These are phyloP conservation scores for Irpex sp. DNA, from an alignment of 1,284 basidiomycete species.

Conservation along the genomic window DNA sequence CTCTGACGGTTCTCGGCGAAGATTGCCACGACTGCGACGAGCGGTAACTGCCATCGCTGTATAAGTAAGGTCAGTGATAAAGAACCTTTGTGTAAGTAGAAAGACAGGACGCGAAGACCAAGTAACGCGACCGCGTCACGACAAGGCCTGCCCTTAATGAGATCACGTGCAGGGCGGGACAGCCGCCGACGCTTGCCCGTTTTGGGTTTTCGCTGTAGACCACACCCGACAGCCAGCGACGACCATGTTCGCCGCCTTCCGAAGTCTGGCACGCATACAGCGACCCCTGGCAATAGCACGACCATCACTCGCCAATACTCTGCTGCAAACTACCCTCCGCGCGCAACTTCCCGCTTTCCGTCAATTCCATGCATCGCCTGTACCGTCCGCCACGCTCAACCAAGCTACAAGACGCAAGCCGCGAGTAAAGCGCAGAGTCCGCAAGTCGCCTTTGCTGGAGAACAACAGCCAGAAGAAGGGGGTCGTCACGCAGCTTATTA, in stretches of 20 bases:
- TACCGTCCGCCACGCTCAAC: slow-evolving; percentile 69
- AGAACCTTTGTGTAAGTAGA: too few species aligned
- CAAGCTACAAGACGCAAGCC: slow-evolving; percentile 69
- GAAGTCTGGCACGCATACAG: slow-evolving; percentile 26
- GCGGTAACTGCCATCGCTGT: not conserved
- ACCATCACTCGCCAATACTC: slow-evolving; percentile 6
- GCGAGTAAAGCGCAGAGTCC: slow-evolving; percentile 46
- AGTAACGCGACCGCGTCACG: not conserved
- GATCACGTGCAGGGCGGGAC: not conserved
- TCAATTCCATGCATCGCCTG: slow-evolving; percentile 63
- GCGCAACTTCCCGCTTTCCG: slow-evolving; percentile 30
- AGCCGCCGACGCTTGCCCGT: not conserved
- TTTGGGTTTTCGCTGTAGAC: slow-evolving; percentile 2
- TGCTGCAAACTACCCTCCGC: slow-evolving; percentile 14
- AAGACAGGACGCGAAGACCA: not conserved
- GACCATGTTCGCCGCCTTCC: slow-evolving; percentile 44
- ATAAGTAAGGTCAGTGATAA: not conserved
- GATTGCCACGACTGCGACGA: not conserved
- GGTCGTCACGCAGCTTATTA: slow-evolving; percentile 83
- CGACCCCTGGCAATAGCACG: slow-evolving; percentile 17
- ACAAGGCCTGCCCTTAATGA: not conserved
- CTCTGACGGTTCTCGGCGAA: not conserved
- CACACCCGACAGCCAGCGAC: slow-evolving; percentile 8
- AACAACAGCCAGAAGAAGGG: slow-evolving; percentile 85
- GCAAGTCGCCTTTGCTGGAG: slow-evolving; percentile 77